These are phyloP conservation scores for Eremochloa ophiuroides DNA, from an alignment of 176 grass and related monocot species.

Conservation along the genomic window DNA sequence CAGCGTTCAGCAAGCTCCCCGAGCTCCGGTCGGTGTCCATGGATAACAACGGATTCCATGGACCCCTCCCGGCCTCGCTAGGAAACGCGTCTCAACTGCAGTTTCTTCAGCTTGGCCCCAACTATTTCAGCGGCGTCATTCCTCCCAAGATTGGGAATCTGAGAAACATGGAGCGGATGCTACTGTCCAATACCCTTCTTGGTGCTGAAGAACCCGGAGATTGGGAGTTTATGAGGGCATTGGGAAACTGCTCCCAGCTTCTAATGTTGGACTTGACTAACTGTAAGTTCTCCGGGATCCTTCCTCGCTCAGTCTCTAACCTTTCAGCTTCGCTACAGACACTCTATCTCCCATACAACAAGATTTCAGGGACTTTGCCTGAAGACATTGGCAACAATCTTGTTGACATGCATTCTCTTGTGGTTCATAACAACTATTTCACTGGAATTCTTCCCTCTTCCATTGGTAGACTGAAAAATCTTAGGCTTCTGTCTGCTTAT, in stretches of 20 bases:
- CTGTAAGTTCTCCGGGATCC: slow-evolving; percentile 2
- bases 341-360: not conserved
- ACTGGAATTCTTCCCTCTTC: slow-evolving; percentile 38
- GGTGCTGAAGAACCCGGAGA: slow-evolving; percentile 1
- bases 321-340: not conserved
- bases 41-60: slow-evolving; percentile 27
- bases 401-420: not conserved
- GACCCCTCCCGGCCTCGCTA: slow-evolving; percentile 17
- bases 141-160: not conserved
- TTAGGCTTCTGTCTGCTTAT: too few species aligned
- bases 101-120: not conserved
- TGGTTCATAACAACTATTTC: slow-evolving; percentile 2
- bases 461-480: not conserved
- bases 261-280: not conserved
- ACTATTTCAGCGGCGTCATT: slow-evolving; percentile 10
- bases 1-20: not conserved
- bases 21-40: not conserved
- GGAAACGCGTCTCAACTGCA: slow-evolving; percentile 1
- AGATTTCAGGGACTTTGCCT: slow-evolving; percentile 26
- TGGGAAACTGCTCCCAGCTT: slow-evolving; percentile 26
- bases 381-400: slow-evolving; percentile 32
- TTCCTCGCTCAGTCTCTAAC: slow-evolving; percentile 22
- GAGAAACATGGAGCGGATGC: not conserved
- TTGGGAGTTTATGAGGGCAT: slow-evolving; percentile 21
- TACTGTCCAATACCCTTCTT: not conserved